Percentiles rank a stretch among this genome's conserved stretches.
Conservation (phyloP, 2,329 filamentous ascomycete genomes). For the Phyllosticta citribraziliensis region DNA sequence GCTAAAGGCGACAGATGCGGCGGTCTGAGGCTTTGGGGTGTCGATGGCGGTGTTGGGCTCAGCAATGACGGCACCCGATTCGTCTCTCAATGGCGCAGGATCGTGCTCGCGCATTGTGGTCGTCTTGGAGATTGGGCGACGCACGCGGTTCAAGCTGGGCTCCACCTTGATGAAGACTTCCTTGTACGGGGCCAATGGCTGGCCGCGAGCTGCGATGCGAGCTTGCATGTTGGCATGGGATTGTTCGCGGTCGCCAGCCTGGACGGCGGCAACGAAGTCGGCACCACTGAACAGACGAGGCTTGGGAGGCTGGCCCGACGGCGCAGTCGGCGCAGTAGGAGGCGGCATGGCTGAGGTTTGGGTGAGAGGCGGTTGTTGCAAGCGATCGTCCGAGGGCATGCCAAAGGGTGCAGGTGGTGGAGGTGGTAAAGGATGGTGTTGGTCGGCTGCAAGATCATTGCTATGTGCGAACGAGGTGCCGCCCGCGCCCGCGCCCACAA, state of each 20-base stretch:
- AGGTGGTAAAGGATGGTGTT: slow-evolving; percentile 19
- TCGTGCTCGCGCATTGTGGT: neutral
- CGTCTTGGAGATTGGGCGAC: neutral
- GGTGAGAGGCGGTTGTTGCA: neutral
- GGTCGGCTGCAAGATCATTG: slow-evolving; percentile 15
- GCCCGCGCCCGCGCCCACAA: neutral
- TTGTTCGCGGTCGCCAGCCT: neutral
- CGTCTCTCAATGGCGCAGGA: neutral
- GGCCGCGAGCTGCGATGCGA: neutral
- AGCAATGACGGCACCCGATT: neutral
- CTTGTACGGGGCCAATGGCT: neutral
- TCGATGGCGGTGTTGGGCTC: neutral
- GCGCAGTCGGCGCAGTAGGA: neutral
- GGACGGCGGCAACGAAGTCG: slow-evolving; percentile 22
- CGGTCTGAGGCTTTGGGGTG: neutral
- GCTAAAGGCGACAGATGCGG: slow-evolving; percentile 1
- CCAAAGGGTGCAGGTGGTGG: slow-evolving; percentile 15
- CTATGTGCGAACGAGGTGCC: neutral
- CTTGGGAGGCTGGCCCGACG: slow-evolving; percentile 20
- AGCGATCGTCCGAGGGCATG: neutral
- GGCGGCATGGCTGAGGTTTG: slow-evolving; percentile 2
- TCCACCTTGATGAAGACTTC: neutral
- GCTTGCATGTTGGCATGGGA: neutral
- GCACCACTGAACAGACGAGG: slow-evolving; percentile 15
- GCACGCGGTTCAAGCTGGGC: neutral